These are phyloP conservation scores for Skeletonema potamos DNA, from an alignment of 108 stramenopile species.

Conservation along the genomic window DNA sequence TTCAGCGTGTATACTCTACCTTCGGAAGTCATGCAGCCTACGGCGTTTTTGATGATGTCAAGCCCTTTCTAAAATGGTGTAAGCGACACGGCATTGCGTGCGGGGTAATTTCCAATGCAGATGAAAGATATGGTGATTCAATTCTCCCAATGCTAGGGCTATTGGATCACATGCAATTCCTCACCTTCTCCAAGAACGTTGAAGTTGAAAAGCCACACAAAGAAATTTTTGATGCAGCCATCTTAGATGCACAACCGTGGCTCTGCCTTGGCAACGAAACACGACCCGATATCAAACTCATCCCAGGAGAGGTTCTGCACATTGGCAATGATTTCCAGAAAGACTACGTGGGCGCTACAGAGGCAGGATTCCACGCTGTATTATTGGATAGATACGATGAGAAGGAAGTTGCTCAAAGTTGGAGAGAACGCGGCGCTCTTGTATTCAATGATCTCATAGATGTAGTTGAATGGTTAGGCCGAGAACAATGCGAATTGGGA, in stretches of 20 bases:
- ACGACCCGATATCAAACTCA: constrained; percentile 3
- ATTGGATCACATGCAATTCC: constrained; percentile 64
- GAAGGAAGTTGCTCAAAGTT: constrained; percentile 54
- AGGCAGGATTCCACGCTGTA: constrained; percentile 62
- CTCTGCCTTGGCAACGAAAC: constrained; percentile 14
- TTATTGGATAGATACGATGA: constrained; percentile 68
- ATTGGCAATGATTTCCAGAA: constrained; percentile 68
- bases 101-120: constrained; percentile 74
- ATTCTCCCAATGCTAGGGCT: constrained; percentile 78
- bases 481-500: constrained; percentile 29
- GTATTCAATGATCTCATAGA: constrained; percentile 73
- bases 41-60: constrained; percentile 60
- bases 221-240: constrained; percentile 54
- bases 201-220: constrained; percentile 60
- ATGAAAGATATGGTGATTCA: constrained; percentile 74
- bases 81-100: constrained; percentile 54
- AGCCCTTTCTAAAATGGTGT: constrained; percentile 65
- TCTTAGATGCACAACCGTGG: constrained; percentile 51
- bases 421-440: constrained; percentile 61
- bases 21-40: constrained; percentile 67
- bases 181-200: constrained; percentile 65
- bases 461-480: constrained; percentile 67
- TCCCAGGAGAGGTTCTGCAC: constrained; percentile 49
- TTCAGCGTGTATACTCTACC: constrained; percentile 64
- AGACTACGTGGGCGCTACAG: constrained; percentile 68